These are phyloP conservation scores for Oleoguttula mirabilis DNA, from an alignment of 495 filamentous ascomycete species.

Conservation along the genomic window DNA sequence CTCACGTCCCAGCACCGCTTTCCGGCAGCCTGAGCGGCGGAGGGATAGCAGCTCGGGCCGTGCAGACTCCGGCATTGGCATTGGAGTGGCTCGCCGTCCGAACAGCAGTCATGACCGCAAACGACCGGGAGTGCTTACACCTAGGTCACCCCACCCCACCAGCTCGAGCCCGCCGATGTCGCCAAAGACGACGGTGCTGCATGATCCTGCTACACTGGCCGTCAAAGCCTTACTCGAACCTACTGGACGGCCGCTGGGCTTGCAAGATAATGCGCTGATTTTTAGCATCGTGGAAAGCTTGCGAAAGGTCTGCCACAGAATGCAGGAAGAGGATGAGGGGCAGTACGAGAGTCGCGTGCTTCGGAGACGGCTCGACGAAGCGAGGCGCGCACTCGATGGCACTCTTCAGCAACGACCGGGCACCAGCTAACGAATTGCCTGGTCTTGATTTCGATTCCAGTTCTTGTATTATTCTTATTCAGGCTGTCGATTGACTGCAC, in stretches of 20 bases:
- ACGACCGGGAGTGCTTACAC: neutral
- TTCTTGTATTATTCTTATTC: too few relatives aligned
- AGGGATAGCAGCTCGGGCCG: slow-evolving; percentile 12
- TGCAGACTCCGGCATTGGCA: slow-evolving; percentile 20
- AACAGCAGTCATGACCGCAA: neutral
- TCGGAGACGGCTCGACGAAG: slow-evolving; percentile 59
- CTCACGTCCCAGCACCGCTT: slow-evolving; percentile 10
- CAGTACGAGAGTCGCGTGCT: slow-evolving; percentile 49
- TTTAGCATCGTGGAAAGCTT: slow-evolving; percentile 64
- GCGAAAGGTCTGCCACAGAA: slow-evolving; percentile 51
- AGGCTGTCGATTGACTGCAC: too few relatives aligned
- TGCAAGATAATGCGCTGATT: slow-evolving; percentile 63
- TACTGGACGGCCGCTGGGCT: slow-evolving; percentile 34
- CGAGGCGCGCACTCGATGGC: slow-evolving; percentile 59
- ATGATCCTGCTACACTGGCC: slow-evolving; percentile 26
- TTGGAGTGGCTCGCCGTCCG: slow-evolving; percentile 4
- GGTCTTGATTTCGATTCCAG: too few relatives aligned
- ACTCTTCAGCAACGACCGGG: neutral
- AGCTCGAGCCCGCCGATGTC: slow-evolving; percentile 28
- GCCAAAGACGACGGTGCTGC: slow-evolving; percentile 28
- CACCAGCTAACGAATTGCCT: too few relatives aligned
- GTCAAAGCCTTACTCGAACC: slow-evolving; percentile 27
- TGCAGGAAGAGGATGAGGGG: slow-evolving; percentile 51
- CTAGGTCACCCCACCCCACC: neutral
- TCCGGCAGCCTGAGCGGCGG: slow-evolving; percentile 3